Base-by-base conservation (phyloP, 2,329 filamentous ascomycete species). In the Phaeosphaeriaceae sp. region DNA sequence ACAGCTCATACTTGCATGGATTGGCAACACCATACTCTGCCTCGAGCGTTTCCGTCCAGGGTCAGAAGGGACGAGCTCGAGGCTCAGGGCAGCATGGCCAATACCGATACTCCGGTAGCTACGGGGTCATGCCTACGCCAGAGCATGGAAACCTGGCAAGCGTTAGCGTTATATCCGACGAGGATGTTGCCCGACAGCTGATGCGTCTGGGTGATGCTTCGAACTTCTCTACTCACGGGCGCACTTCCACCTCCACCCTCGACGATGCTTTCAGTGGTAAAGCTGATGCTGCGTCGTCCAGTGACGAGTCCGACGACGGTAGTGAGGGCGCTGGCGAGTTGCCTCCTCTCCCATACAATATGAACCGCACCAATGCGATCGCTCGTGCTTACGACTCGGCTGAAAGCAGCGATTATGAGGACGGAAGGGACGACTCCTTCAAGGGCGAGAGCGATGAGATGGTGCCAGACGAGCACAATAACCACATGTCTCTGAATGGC, bases 171-270 rank as follows among this genome's bases (percentile, higher is more conserved):
- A 94, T 99, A 78, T 98, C 94, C 15, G 95, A 99, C 76, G 95
- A 99, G 79, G 95, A 99, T 79, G 95, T 98, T 62, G 95, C 95
- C 57, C 90, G 97, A 75, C 95, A 98, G 80, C 84, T 99, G 72
- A 98, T 99, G 89, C 91, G 94, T 68, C 86, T 99, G 55, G 94
- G 95, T 48, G 94, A 97, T 76, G 92, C 94, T 69, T 95, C 93
- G 56, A 97, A 97, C 76, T 91, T 96, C 72, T 97, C 93, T 8
- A 74, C 72, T 1, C 92, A 97, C 71, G 94, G 93, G 55, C 91
- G 94, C 67, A 97, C 93, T 2, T 97, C 94, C 9, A 93, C 93
- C 7, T 97, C 94, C 0, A 97, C 94, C 6, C 83, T 95, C 56
- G 94, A 98, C 72, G 94, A 98, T 78, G 94, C 92, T 1, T 91